phyloP scores from a whole-genome alignment of 192 early-diverging fungal species.

The Mortierella claussenii region DNA sequence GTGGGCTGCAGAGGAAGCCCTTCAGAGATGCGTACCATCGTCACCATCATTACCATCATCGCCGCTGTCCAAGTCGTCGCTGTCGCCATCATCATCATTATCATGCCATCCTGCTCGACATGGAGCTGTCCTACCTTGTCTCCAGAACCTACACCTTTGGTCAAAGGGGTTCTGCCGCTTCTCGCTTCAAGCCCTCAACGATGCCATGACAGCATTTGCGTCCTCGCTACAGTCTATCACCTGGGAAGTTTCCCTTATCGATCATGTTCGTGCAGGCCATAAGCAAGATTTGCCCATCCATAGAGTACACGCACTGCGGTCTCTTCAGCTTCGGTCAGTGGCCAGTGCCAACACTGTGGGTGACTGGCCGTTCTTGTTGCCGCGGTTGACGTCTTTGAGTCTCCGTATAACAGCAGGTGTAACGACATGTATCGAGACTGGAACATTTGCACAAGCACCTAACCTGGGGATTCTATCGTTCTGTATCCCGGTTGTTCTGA shows the following conservation, averaged over 20 bases:
- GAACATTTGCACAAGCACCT: conserved; percentile 11
- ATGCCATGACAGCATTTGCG: conserved; percentile 7
- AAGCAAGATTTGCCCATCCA: not conserved
- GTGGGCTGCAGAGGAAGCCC: conserved; percentile 3
- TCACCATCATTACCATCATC: too few relatives aligned
- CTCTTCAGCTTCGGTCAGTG: not conserved
- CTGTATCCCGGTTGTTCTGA: too few relatives aligned
- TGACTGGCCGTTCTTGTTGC: not conserved
- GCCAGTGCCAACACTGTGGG: not conserved
- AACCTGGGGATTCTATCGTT: conserved; percentile 12
- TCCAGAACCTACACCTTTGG: not conserved
- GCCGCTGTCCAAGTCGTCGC: too few relatives aligned
- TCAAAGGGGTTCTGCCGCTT: not conserved
- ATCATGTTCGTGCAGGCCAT: not conserved
- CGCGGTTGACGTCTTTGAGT: not conserved
- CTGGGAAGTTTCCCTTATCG: too few relatives aligned
- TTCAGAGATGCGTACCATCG: too few relatives aligned
- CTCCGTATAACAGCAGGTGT: not conserved
- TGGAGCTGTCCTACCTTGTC: not conserved
- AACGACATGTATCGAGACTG: not conserved
- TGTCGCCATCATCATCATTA: too few relatives aligned
- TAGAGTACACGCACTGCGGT: not conserved
- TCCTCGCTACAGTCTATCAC: not conserved
- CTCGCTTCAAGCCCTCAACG: conserved; percentile 8
- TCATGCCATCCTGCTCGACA: not conserved